Evolutionary conservation across 2,329 filamentous ascomycete species (phyloP).

Genomic region (Metarhizium humberi): DNA sequence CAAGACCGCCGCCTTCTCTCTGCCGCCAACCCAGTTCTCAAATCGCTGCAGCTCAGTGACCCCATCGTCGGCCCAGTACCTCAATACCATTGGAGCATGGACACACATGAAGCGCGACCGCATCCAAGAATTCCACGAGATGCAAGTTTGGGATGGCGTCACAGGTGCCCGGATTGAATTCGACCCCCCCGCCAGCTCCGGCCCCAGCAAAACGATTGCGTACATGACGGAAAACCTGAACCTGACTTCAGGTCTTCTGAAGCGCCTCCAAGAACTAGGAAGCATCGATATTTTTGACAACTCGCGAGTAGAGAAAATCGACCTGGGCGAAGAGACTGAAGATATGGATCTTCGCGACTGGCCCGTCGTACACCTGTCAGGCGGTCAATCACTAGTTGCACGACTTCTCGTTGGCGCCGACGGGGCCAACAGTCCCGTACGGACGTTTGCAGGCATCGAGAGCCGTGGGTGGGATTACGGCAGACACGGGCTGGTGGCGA

Average conservation of each 20-base stretch:
- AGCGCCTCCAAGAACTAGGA: slow-evolving; percentile 59
- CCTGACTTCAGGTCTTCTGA: slow-evolving; percentile 68
- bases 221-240: slow-evolving; percentile 97
- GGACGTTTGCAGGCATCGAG: slow-evolving; percentile 77
- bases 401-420: slow-evolving; percentile 87
- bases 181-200: slow-evolving; percentile 51
- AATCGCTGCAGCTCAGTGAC: slow-evolving; percentile 96
- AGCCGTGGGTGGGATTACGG: slow-evolving; percentile 90
- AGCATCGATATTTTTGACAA: slow-evolving; percentile 64
- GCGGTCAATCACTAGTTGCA: slow-evolving; percentile 61
- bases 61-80: slow-evolving; percentile 73
- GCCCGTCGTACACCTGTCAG: slow-evolving; percentile 71
- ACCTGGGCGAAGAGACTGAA: slow-evolving; percentile 59
- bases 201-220: slow-evolving; percentile 59
- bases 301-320: slow-evolving; percentile 71
- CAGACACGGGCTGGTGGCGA: slow-evolving; percentile 85
- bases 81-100: slow-evolving; percentile 82
- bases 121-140: slow-evolving; percentile 83
- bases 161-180: slow-evolving; percentile 83
- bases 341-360: slow-evolving; percentile 73
- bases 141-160: slow-evolving; percentile 98
- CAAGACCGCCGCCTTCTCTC: slow-evolving; percentile 56
- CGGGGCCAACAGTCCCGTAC: slow-evolving; percentile 88
- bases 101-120: slow-evolving; percentile 60
- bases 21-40: slow-evolving; percentile 63